Conservation (phyloP, 192 early-diverging fungal genomes). For the Coemansia erecta region DNA sequence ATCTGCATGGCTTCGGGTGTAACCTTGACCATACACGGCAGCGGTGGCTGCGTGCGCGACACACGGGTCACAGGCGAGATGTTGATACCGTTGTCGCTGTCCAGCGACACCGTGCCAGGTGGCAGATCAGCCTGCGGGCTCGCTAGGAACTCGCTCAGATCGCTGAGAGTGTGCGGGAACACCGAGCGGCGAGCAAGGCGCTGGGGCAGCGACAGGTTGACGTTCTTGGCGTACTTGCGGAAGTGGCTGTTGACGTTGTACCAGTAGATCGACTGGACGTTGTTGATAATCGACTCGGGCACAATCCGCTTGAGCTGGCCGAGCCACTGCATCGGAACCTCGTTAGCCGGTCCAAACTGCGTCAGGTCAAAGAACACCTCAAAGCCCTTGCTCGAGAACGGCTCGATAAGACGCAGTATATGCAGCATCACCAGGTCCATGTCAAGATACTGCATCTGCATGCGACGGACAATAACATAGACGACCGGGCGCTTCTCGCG, state of each 20-base stretch:
- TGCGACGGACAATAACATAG: slow-evolving; percentile 79
- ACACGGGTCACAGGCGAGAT: slow-evolving; percentile 69
- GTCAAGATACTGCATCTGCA: slow-evolving; percentile 74
- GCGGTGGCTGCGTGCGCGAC: slow-evolving; percentile 60
- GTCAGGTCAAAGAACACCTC: slow-evolving; percentile 84
- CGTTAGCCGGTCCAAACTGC: slow-evolving; percentile 75
- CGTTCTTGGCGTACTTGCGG: slow-evolving; percentile 64
- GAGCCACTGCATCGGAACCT: slow-evolving; percentile 76
- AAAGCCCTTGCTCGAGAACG: slow-evolving; percentile 64
- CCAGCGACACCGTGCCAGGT: slow-evolving; percentile 70
- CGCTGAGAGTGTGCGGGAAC: slow-evolving; percentile 65
- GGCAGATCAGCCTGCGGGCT: slow-evolving; percentile 74
- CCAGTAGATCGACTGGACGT: slow-evolving; percentile 69
- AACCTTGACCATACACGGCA: slow-evolving; percentile 81
- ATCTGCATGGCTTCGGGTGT: slow-evolving; percentile 81
- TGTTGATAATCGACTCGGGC: slow-evolving; percentile 62
- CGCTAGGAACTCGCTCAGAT: slow-evolving; percentile 74
- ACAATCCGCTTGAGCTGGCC: slow-evolving; percentile 70
- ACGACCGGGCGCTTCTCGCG: slow-evolving; percentile 75
- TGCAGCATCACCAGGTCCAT: slow-evolving; percentile 82
- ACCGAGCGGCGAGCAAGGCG: slow-evolving; percentile 64
- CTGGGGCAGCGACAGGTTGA: slow-evolving; percentile 39
- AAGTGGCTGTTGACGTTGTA: slow-evolving; percentile 82
- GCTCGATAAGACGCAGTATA: slow-evolving; percentile 66
- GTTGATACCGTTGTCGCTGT: slow-evolving; percentile 64